Evolutionary conservation across 257 asterid genomes (phyloP), one percentile per base, ranked within the genome.

Genomic region (Plectranthus barbatus): DNA sequence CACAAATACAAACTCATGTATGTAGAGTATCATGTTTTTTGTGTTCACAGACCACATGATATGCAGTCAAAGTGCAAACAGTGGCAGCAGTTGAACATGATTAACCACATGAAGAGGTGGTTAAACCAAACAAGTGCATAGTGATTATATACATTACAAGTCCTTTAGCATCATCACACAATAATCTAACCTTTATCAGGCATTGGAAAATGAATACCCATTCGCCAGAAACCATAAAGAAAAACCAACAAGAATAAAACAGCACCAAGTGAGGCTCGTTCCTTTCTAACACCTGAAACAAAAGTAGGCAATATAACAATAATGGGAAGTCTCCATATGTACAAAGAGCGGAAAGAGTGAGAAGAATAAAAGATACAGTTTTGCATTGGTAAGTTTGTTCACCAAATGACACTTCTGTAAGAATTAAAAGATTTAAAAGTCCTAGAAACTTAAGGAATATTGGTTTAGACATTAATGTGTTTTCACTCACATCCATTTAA

Each of bases 191-290:
- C 99, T 82, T 80, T 93, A 73, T 89, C 95, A 24, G 99, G 99
- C 99, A 93, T 93, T 17, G 99, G 99, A 69, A 93, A 93, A 77
- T 93, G 99, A 80, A 93, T 82, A 34, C 99, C 99, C 88, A 93
- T 76, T 69, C 96, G 90, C 99, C 99, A 93, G 77, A 93, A 93
- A 41, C 77, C 95, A 74, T 93, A 93, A n/a, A 93, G 96, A 80
- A 89, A 93, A 54, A 76, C 96, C 66, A 66, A 74, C 73, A 93
- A 73, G 79, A 93, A 93, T 63, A 93, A 20, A 79, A 77, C 44
- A 57, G 95, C 94, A 71, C 86, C 96, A 80, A 87, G 80, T 13
- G 96, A 85, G 75, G 99, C 94, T 51, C 99, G 85, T 50, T 87
- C 88, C 80, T 78, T 83, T 76, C 94, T 87, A 78, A 93, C 59